Base-by-base conservation (phyloP, 108 stramenopile genomes). In the Cylindrotheca closterium region DNA sequence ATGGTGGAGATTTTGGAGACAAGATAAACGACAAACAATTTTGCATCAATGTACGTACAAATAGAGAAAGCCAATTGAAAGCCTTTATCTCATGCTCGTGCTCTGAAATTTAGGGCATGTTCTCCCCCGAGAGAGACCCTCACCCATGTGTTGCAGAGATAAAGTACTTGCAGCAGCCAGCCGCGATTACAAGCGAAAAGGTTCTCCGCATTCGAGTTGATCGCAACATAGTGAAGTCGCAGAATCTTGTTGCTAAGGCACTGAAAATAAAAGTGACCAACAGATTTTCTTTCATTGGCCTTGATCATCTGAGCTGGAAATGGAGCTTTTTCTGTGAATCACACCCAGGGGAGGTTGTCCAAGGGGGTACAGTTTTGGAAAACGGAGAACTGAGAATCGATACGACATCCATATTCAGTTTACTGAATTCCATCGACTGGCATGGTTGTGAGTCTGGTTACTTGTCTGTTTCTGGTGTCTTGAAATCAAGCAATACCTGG, bases 1-100 rank as follows among this genome's bases (percentile, higher is more conserved):
- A 96, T 67, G 97, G 97, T 15, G 97, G 96, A 30, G 98, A 98
- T 65, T 98, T 91, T 72, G 89, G 82, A 4, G 95, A 96, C 33
- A 61, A 51, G 17, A 78, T 79, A 10, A 64, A 93, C 59, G 90
- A 96, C 67, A 67, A 75, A 25, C 87, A 94, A 55, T 98, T 98
- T 67, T 96, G 95, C 67, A 86, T 94, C 60, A 98, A 98, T 68
- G 79, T 79, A 64, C 56, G 79, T 75, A 10, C 10, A 15, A n/a
- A n/a, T n/a, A n/a, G n/a, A n/a, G n/a, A n/a, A n/a, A n/a, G n/a
- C 17, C 48, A 48, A 50, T 63, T 5, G 19, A 24, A 17, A 18
- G 62, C 30, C 52, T 21, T 51, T 4, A 23, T 58, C 55, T 49
- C 3, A 32, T 17, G 10, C 2, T 1, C 24, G 34, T 29, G 5